Percentiles rank a stretch among this genome's conserved stretches.
Evolutionary conservation across 495 filamentous ascomycete genomes (phyloP).

Genomic region (Penicillium pulvis): DNA sequence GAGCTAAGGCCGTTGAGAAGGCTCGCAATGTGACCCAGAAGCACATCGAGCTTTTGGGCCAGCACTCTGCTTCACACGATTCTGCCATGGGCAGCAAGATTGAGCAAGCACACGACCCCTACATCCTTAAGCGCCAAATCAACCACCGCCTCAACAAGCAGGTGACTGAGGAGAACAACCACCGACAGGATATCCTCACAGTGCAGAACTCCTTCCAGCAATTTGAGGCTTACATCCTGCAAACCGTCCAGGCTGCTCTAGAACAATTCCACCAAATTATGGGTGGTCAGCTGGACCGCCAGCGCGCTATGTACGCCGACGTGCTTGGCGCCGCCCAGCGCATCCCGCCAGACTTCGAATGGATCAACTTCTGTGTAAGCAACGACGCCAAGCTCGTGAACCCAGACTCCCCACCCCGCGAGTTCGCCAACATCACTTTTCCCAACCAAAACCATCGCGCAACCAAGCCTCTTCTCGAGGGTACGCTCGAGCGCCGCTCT

Average conservation of each 20-base stretch:
- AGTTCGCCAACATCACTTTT: slow-evolving; percentile 72
- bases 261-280: slow-evolving; percentile 76
- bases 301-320: slow-evolving; percentile 76
- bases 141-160: slow-evolving; percentile 85
- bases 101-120: slow-evolving; percentile 76
- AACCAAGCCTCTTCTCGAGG: slow-evolving; percentile 83
- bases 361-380: slow-evolving; percentile 76
- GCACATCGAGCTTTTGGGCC: slow-evolving; percentile 90
- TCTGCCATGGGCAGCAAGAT: slow-evolving; percentile 64
- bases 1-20: slow-evolving; percentile 87
- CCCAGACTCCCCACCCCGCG: slow-evolving; percentile 70
- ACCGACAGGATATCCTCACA: slow-evolving; percentile 82
- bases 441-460: slow-evolving; percentile 83
- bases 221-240: slow-evolving; percentile 85
- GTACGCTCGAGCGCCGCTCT: slow-evolving; percentile 82
- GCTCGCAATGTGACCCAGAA: slow-evolving; percentile 85
- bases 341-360: slow-evolving; percentile 92
- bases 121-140: slow-evolving; percentile 80
- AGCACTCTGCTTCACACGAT: slow-evolving; percentile 76
- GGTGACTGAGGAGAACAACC: slow-evolving; percentile 91
- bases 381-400: slow-evolving; percentile 75
- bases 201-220: slow-evolving; percentile 86
- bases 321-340: slow-evolving; percentile 75
- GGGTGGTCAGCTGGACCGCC: slow-evolving; percentile 77
- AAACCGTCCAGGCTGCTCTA: slow-evolving; percentile 80